Base-by-base conservation (phyloP, 345 rosid species). In the Ceriops tagal region DNA sequence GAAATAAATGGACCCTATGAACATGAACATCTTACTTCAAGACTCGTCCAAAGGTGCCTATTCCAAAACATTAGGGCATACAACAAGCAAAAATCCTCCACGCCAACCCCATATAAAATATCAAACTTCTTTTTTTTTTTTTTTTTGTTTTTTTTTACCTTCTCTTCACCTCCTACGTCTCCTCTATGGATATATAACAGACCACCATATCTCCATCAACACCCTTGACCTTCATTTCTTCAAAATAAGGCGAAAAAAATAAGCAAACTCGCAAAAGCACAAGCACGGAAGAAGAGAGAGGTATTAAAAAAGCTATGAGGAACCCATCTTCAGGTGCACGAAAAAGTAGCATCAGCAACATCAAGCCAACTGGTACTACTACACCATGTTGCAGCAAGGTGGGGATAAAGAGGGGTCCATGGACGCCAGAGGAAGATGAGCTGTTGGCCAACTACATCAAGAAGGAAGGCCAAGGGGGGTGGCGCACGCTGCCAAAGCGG, bases 381-480 rank as follows among this genome's bases (percentile, higher is more conserved):
- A 74, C 78, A 24, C 73, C 78, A 4, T 68, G 78, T 32, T 74
- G 78, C 15, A 64, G 78, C 65, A 74, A 74, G 22, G 69, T 74
- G 20, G 90, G 90, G 66, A 52, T 84, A 64, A 86, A 86, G 80
- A 69, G 78, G 35, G 91, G 91, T 37, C 88, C 91, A 6, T 86
- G 91, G 91, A 86, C 85, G 24, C 84, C 85, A 16, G 86, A 86
- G 64, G 91, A 86, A 53, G 88, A 86, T 66, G 82, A 79, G 76
- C 79, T 86, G 22, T 65, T 86, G 10, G 37, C 88, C 49, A 69
- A 19, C 78, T 86, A 80, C 77, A 72, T 86, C 79, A 82, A 76
- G 24, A 77, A 66, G 60, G 88, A 86, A 74, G 91, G 91, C 0
- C 83, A 77, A 51, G 91, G 88, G 0, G 79, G 81, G 24, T 87